Conservation (phyloP, 352 stramenopile species). For the Globisporangium radiosum region DNA sequence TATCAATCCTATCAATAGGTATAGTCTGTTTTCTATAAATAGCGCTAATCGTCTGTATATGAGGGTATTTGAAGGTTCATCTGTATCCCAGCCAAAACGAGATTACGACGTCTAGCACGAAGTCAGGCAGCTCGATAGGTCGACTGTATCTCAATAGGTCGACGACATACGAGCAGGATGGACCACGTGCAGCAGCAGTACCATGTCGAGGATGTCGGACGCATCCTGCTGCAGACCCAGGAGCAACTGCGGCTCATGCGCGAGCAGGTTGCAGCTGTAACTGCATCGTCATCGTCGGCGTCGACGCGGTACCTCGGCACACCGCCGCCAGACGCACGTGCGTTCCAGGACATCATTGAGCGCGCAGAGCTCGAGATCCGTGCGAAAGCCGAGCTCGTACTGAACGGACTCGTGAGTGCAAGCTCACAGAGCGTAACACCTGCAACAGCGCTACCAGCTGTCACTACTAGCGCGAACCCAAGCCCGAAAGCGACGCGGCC, state of each 20-base stretch:
- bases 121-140: background rate
- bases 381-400: conserved; percentile 76
- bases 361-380: conserved; percentile 60
- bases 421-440: conserved; percentile 15
- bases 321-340: conserved; percentile 27
- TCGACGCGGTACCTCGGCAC: conserved; percentile 20
- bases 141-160: background rate
- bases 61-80: too few species aligned
- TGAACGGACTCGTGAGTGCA: conserved; percentile 57
- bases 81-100: too few species aligned
- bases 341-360: conserved; percentile 67
- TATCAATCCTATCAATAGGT: too few species aligned
- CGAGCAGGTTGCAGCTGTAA: conserved; percentile 51
- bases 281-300: conserved; percentile 20
- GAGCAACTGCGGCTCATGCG: conserved; percentile 70
- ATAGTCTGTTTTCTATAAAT: too few species aligned
- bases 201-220: conserved; percentile 76
- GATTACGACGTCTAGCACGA: too few species aligned
- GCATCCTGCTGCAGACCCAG: conserved; percentile 76
- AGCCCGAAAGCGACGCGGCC: conserved; percentile 3
- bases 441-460: conserved; percentile 8
- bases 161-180: conserved; percentile 22
- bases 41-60: too few species aligned
- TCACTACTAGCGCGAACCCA: conserved; percentile 13
- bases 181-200: conserved; percentile 73